Evolutionary conservation across 306 rosid genomes (phyloP), one percentile per base, ranked within the genome.

Genomic region (Nissolia schottii): DNA sequence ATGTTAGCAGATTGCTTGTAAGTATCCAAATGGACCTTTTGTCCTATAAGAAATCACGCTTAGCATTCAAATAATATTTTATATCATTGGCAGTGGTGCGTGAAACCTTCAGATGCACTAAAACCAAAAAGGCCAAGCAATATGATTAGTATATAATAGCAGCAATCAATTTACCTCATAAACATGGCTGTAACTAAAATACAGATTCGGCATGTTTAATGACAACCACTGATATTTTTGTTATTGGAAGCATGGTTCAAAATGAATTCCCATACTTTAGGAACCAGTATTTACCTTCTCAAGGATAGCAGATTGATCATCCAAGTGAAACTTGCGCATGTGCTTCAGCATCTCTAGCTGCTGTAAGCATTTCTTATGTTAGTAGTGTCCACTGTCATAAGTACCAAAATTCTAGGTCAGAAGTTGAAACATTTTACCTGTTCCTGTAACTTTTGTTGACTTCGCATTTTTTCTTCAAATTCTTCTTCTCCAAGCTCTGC

Each of bases 291-390:
- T 56, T 79, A 90, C 97, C 97, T 89, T 90, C 82, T 89, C 89
- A 29, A 93, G 90, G 53, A 90, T 83, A 34, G 92, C 86, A 63
- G 86, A 87, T 66, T 89, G 98, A 86, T 88, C 96, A 55, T 90
- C 92, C 60, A 86, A 67, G 70, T 83, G 83, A 80, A 77, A 86
- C 62, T 87, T 83, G 51, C 96, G 89, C 96, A 90, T 86, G 74
- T 69, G 68, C 84, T 77, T 83, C 64, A 93, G 85, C 97, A 87
- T 93, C 88, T 88, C 97, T 50, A 90, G 79, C 86, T 93, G 98
- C 98, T 93, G 80, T 28, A 74, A 49, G 74, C 10, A 67, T 64
- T 48, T 19, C 9, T 23, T 2, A 41, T 67, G 61, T 82, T 59
- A 83, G 64, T 11, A 75, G 58, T 3, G 76, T n/a, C 64, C 51